A percentile compares a stretch with the other conserved stretches of the same genome.
phyloP scores from a whole-genome alignment of 2,329 filamentous ascomycete genomes.

The Scedosporium boydii region DNA sequence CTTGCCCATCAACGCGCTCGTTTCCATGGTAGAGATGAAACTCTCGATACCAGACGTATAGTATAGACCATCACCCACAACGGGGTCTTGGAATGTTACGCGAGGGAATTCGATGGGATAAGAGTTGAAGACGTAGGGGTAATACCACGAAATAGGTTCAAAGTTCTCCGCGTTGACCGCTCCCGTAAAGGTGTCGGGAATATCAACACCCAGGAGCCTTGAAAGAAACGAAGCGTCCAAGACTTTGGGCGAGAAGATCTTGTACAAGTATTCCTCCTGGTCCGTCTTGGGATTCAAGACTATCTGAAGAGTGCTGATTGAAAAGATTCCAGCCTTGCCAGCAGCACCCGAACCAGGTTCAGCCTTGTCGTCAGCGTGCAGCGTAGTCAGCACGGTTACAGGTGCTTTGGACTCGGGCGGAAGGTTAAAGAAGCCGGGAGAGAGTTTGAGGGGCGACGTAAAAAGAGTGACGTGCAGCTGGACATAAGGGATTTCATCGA shows the following conservation, averaged over 20 bases:
- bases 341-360: constrained; percentile 45
- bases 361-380: constrained; percentile 49
- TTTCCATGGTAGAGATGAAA: constrained; percentile 98
- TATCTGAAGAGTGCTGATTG: constrained; percentile 63
- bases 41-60: constrained; percentile 74
- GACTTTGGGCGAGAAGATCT: constrained; percentile 51
- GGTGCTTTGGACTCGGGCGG: constrained; percentile 50
- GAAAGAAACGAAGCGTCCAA: constrained; percentile 45
- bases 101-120: constrained; percentile 82
- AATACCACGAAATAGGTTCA: constrained; percentile 61
- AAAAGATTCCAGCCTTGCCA: constrained; percentile 74
- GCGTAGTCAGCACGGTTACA: constrained; percentile 71
- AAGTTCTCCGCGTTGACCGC: constrained; percentile 21
- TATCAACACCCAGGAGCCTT: constrained; percentile 36
- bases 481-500: constrained; percentile 78
- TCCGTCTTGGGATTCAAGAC: constrained; percentile 50
- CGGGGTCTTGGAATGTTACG: constrained; percentile 75
- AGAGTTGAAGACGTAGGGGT: constrained; percentile 68
- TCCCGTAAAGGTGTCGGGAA: constrained; percentile 31
- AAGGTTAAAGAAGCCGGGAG: constrained; percentile 63
- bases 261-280: constrained; percentile 49
- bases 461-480: constrained; percentile 85
- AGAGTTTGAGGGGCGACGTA: constrained; percentile 65
- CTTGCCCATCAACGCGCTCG: constrained; percentile 81
- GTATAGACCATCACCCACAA: constrained; percentile 58